Percentiles rank a stretch among this genome's conserved stretches.
These are phyloP conservation scores for Penicillium sp. DNA, from an alignment of 2,329 filamentous ascomycete genomes.

Conservation along the genomic window DNA sequence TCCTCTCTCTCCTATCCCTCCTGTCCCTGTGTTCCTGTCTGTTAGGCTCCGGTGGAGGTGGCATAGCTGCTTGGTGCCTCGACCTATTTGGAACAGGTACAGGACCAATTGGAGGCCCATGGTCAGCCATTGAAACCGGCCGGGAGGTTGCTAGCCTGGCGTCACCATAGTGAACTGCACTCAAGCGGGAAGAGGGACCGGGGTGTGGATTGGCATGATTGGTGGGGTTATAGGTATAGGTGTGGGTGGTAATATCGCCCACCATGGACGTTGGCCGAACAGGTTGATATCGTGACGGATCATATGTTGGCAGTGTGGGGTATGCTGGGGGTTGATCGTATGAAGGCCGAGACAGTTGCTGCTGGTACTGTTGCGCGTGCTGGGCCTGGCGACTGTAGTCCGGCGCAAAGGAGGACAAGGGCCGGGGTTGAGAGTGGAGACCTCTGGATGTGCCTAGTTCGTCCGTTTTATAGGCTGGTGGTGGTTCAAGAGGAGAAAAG, in stretches of 20 bases:
- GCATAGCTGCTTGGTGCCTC: slow-evolving; percentile 15
- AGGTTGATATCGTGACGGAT: slow-evolving; percentile 36
- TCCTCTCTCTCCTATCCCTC: slow-evolving; percentile 21
- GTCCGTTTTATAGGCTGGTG: slow-evolving; percentile 21
- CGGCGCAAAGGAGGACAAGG: slow-evolving; percentile 28
- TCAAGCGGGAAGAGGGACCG: slow-evolving; percentile 22
- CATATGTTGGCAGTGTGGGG: slow-evolving; percentile 33
- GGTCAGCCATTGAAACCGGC: slow-evolving; percentile 7
- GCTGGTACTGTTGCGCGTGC: slow-evolving; percentile 7
- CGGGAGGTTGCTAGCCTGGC: slow-evolving; percentile 19
- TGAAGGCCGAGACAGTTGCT: slow-evolving; percentile 18
- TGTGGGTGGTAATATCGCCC: slow-evolving; percentile 1
- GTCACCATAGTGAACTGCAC: slow-evolving; percentile 22
- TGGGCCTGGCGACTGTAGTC: slow-evolving; percentile 21
- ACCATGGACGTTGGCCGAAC: slow-evolving; percentile 15
- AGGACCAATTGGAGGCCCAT: neutral
- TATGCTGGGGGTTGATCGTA: slow-evolving; percentile 31
- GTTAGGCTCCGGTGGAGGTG: slow-evolving; percentile 2
- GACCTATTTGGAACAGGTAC: neutral
- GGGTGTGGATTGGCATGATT: slow-evolving; percentile 7
- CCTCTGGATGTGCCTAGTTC: slow-evolving; percentile 7
- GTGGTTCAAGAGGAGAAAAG: slow-evolving; percentile 10
- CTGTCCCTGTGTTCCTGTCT: slow-evolving; percentile 10
- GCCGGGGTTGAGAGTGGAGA: slow-evolving; percentile 23
- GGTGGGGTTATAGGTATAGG: slow-evolving; percentile 7